Base-by-base conservation (phyloP, 768 basidiomycete genomes). In the button mushroom (Agaricus bisporus) region DNA sequence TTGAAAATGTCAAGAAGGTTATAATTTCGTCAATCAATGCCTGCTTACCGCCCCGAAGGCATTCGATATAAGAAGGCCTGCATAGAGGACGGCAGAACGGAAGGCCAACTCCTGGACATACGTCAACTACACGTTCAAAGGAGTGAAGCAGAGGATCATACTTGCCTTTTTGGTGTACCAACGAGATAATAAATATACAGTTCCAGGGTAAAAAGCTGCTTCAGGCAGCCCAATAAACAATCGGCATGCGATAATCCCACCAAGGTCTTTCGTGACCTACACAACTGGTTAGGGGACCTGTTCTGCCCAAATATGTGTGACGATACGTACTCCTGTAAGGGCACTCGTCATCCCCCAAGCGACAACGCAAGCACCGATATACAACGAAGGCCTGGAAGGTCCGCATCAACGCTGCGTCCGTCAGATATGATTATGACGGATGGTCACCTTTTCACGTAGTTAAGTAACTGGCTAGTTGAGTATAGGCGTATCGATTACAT, bases 201-300 rank as follows among this genome's bases (percentile, higher is more conserved):
- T 64, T 4, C 82, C 83, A 1, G 84, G 82, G 63, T 81, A 83
- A 57, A 84, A 84, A 2, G 81, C 80, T 15, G 81, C 76, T 60
- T 83, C 84, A 1, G 82, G 80, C 4, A 85, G 56, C 4, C 83
- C 83, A 35, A 83, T 75, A 60, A 80, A 81, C 12, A 84, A 56
- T 9, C 83, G 73, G 52, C 79, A 80, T 15, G 71, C 67, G 7
- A 82, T 45, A 20, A 83, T 76, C 0, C 80, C 81, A 18, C 67
- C 59, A 55, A 76, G 80, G 59, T 73, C 75, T 36, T 69, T 69
- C 0, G 82, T 79, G 4, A 78, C 64, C 82, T 84, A 48, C 1
- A 41, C 25, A 32, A 17, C 18, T 35, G 32, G n/a, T 4, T 5
- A 22, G 10, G 17, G 5, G n/a, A 15, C 15, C n/a, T 7, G 25